Conservation (phyloP, 108 stramenopile species). For the Conticribra weissflogii region DNA sequence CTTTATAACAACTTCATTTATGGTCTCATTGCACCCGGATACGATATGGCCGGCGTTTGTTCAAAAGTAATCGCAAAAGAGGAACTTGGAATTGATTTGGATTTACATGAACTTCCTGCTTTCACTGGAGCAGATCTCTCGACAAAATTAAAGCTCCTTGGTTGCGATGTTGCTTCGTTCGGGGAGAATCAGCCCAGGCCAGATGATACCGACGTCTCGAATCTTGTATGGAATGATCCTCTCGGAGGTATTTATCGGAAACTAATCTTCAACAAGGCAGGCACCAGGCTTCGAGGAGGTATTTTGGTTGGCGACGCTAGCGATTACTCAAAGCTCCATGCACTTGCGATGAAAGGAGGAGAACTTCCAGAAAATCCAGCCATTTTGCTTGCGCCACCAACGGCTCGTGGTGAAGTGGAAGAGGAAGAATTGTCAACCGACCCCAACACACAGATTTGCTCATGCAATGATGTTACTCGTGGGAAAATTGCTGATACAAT, state of each 20-base stretch:
- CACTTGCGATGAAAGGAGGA: constrained; percentile 70
- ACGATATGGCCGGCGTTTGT: constrained; percentile 90
- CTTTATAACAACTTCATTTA: constrained; percentile 94
- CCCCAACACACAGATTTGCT: constrained; percentile 86
- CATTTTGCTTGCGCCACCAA: constrained; percentile 70
- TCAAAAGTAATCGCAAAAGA: constrained; percentile 78
- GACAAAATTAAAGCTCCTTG: constrained; percentile 95
- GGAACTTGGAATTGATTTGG: constrained; percentile 57
- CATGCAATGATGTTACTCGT: constrained; percentile 91
- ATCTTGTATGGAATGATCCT: constrained; percentile 92
- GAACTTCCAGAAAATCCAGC: constrained; percentile 76
- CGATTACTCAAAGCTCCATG: constrained; percentile 86
- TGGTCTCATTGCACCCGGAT: constrained; percentile 92
- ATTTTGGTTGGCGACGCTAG: constrained; percentile 93
- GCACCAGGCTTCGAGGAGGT: constrained; percentile 87
- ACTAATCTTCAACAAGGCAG: constrained; percentile 93
- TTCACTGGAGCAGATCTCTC: constrained; percentile 93
- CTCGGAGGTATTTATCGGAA: constrained; percentile 89
- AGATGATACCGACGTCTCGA: constrained; percentile 80
- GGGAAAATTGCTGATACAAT: constrained; percentile 72
- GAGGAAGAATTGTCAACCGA: constrained; percentile 59
- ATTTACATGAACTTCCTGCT: constrained; percentile 52
- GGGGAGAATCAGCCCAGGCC: constrained; percentile 87
- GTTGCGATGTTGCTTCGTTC: constrained; percentile 95
- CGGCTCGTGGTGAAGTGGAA: constrained; percentile 62